Evolutionary conservation across 805 yeast genomes (phyloP), one percentile per base, ranked within the genome.

Genomic region (Metschnikowia bowlesiae): DNA sequence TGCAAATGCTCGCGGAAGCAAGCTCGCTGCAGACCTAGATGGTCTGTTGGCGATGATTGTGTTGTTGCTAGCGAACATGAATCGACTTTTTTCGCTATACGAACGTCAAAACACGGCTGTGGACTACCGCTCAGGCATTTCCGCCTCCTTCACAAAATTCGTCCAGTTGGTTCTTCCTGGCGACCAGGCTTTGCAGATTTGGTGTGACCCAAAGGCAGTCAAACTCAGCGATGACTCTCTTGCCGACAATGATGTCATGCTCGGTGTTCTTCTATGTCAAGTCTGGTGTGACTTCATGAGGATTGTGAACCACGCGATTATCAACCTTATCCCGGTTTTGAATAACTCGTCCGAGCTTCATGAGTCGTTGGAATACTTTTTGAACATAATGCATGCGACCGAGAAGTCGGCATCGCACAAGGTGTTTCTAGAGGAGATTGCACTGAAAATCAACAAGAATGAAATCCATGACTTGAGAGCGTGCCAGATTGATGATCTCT

Each of bases 261-360:
- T 71, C 7, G 60, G 67, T 39, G 39, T 67, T 6, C 70, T 69
- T 43, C 50, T 68, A 13, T 63, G 73, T 46, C 59, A 55, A 35
- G 32, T 71, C 6, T 73, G 77, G 77, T 53, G 55, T 38, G 73
- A 69, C 32, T 34, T 68, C n/a, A 51, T 73, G n/a, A 48, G 76
- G 14, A 44, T 69, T 14, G 46, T 61, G 6, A 71, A 71, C 56
- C 52, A 62, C 39, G 61, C 61, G 6, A 47, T 62, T 0, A 62
- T 69, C 49, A 55, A 60, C 18, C 48, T 65, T n/a, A 56, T 61
- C 1, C 63, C 70, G 5, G 43, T 63, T 22, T 53, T 62, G n/a
- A 60, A 58, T 9, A 59, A 62, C 39, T 49, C 63, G 11, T 61
- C 59, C 29, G 51, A 48, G 2, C 39, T 65, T 31, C 65, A 63